Evolutionary conservation across 345 rosid genomes (phyloP).

Genomic region (Linum tenue): DNA sequence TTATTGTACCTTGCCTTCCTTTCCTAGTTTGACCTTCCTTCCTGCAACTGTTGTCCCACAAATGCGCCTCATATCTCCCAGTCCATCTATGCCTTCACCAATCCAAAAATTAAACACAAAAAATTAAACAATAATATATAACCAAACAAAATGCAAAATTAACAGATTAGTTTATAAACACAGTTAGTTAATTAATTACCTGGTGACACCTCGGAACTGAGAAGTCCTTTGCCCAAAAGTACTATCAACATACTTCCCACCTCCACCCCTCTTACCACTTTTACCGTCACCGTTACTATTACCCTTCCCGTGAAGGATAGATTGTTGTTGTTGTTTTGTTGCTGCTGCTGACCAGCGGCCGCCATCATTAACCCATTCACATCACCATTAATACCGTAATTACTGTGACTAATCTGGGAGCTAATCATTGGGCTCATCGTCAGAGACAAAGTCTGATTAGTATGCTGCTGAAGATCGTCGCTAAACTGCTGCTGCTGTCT

Average conservation of each 20-base stretch:
- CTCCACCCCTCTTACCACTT: constrained; percentile 13
- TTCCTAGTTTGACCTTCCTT: constrained; percentile 11
- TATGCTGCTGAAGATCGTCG: constrained; percentile 17
- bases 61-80: constrained; percentile 10
- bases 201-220: background rate
- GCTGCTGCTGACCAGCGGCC: background rate
- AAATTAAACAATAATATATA: background rate
- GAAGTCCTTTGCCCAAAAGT: background rate
- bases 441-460: constrained; percentile 36
- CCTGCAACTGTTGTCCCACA: constrained; percentile 13
- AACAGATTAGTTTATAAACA: background rate
- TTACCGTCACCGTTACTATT: constrained; percentile 25
- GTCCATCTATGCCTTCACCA: constrained; percentile 7
- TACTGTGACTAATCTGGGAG: constrained; percentile 21
- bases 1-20: constrained; percentile 4
- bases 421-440: constrained; percentile 37
- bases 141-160: background rate
- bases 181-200: background rate
- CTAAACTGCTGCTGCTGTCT: constrained; percentile 34
- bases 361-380: background rate
- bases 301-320: constrained; percentile 17
- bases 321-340: no score
- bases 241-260: constrained; percentile 25
- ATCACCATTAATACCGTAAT: background rate
- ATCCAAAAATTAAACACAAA: background rate